Conservation (phyloP, 257 asterid genomes). For the Fraxinus excelsior region DNA sequence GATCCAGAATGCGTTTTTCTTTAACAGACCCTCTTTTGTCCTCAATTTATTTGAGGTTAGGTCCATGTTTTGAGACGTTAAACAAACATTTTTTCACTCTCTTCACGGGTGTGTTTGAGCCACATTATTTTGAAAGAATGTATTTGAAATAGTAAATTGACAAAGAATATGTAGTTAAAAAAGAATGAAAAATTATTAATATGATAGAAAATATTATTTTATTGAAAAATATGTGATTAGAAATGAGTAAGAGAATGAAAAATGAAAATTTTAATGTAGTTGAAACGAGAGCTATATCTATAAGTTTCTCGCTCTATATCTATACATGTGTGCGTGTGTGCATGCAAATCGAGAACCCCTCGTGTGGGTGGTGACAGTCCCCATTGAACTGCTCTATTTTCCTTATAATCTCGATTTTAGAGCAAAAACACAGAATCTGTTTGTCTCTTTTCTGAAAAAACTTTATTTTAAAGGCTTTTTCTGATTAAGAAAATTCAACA, state of each 20-base stretch:
- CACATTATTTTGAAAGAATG: too few species aligned
- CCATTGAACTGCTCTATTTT: conserved; percentile 38
- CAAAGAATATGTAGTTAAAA: too few species aligned
- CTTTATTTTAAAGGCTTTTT: conserved; percentile 23
- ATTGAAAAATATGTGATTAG: too few species aligned
- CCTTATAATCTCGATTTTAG: conserved; percentile 32
- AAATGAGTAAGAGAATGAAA: too few species aligned
- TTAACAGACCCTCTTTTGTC: not conserved
- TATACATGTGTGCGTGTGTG: conserved; percentile 21
- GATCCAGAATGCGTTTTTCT: not conserved
- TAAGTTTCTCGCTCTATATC: not conserved
- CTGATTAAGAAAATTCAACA: conserved; percentile 29
- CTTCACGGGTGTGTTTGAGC: too few species aligned
- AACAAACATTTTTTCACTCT: not conserved
- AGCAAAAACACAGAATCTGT: conserved; percentile 50
- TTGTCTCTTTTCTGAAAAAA: conserved; percentile 34
- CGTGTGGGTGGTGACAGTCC: conserved; percentile 66
- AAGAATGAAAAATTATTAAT: too few species aligned
- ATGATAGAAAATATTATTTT: too few species aligned
- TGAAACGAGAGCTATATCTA: too few species aligned
- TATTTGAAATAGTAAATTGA: too few species aligned
- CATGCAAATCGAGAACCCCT: conserved; percentile 68
- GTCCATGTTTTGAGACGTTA: not conserved
- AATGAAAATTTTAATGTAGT: too few species aligned
- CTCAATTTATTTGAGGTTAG: not conserved